Conservation (phyloP, 2,329 filamentous ascomycete species). For the Arthrobotrys pseudoclavata region DNA sequence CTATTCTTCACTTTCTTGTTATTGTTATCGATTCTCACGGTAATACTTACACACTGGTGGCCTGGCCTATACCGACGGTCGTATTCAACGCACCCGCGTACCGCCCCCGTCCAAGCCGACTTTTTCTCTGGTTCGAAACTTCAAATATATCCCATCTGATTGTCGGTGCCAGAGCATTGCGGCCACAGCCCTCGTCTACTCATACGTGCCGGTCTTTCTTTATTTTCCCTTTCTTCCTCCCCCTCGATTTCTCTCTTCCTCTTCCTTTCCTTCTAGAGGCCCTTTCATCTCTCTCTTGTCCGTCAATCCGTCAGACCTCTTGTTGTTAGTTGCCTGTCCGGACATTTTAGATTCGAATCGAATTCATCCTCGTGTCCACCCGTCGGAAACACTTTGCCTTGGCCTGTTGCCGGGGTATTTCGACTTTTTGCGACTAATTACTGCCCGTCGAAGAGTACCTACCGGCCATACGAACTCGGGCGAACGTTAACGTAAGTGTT, state of each 20-base stretch:
- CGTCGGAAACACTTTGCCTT: constrained; percentile 44
- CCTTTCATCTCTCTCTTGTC: constrained; percentile 20
- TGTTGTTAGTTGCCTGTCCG: constrained; percentile 8
- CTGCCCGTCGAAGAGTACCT: neutral
- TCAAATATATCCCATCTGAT: constrained; percentile 17
- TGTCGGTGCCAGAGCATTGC: constrained; percentile 12
- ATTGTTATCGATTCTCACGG: neutral
- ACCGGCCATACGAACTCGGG: neutral
- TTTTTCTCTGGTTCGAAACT: constrained; percentile 6
- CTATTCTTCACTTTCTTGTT: neutral
- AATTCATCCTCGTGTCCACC: constrained; percentile 32
- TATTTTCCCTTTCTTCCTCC: neutral
- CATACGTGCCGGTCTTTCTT: neutral
- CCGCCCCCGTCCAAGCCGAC: constrained; percentile 18
- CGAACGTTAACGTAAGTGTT: neutral
- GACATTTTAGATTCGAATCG: constrained; percentile 12
- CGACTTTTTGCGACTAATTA: neutral
- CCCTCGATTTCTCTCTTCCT: neutral
- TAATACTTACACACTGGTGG: neutral
- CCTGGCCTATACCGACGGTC: constrained; percentile 3
- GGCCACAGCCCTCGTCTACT: constrained; percentile 28
- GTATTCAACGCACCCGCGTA: constrained; percentile 6
- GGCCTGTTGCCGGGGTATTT: constrained; percentile 25
- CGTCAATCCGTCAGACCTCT: constrained; percentile 10
- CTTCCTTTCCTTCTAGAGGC: neutral